These are phyloP conservation scores for Calycina marina DNA, from an alignment of 2,329 filamentous ascomycete species.

Conservation along the genomic window DNA sequence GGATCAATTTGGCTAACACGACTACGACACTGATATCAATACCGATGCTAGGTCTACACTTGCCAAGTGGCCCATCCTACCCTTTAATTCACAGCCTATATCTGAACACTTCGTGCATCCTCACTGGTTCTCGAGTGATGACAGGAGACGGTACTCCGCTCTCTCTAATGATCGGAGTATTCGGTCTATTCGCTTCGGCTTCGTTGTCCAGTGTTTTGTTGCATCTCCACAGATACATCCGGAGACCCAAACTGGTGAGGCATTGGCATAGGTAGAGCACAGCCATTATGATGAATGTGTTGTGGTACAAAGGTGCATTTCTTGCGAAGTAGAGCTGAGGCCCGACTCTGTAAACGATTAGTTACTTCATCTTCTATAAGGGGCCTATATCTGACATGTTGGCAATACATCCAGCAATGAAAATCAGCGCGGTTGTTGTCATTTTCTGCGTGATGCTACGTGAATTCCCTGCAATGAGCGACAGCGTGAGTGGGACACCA, in stretches of 20 bases:
- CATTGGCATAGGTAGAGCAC: conserved; percentile 14
- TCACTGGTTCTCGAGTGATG: background rate
- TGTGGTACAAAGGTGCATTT: conserved; percentile 10
- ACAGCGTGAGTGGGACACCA: conserved; percentile 20
- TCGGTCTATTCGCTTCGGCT: background rate
- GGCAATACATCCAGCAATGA: conserved; percentile 13
- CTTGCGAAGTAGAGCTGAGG: conserved; percentile 12
- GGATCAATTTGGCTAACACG: too few relatives aligned
- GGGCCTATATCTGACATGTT: conserved; percentile 12
- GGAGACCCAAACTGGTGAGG: conserved; percentile 10
- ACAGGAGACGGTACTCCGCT: background rate
- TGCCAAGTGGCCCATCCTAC: too few relatives aligned
- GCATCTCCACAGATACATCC: conserved; percentile 12
- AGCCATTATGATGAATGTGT: conserved; percentile 17
- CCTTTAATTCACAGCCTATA: background rate
- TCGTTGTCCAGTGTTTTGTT: conserved; percentile 10
- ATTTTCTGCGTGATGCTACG: conserved; percentile 22
- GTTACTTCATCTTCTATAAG: background rate
- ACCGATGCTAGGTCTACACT: too few relatives aligned
- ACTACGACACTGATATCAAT: too few relatives aligned
- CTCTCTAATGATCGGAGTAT: background rate
- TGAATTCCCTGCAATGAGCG: conserved; percentile 19
- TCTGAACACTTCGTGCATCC: background rate
- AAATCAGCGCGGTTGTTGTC: conserved; percentile 16
- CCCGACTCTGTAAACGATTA: conserved; percentile 2